phyloP scores from a whole-genome alignment of 2,329 filamentous ascomycete species.

The Monilinia polystroma region DNA sequence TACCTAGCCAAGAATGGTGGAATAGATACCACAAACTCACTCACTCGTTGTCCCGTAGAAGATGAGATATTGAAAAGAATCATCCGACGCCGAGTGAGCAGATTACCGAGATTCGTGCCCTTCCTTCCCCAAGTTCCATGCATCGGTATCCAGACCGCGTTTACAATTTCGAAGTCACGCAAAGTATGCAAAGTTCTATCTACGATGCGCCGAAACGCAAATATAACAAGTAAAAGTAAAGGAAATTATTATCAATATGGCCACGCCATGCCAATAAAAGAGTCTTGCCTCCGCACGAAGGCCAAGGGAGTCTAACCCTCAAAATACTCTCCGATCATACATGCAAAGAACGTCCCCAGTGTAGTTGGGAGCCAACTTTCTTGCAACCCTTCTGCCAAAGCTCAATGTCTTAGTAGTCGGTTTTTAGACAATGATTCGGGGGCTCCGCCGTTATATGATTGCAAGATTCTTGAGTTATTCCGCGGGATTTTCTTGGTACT shows the following conservation, averaged over 20 bases:
- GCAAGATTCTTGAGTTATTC: background rate
- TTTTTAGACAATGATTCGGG: background rate
- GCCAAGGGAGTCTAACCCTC: constrained; percentile 16
- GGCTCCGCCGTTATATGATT: background rate
- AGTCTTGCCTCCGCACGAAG: background rate
- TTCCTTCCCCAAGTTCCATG: constrained; percentile 19
- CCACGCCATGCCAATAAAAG: background rate
- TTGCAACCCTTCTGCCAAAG: background rate
- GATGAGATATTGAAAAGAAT: constrained; percentile 11
- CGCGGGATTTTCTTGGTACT: constrained; percentile 1
- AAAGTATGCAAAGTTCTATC: constrained; percentile 23
- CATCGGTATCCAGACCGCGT: constrained; percentile 20
- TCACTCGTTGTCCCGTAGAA: constrained; percentile 17
- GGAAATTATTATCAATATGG: constrained; percentile 8
- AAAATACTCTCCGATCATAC: background rate
- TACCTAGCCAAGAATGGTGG: background rate
- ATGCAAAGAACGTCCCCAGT: background rate
- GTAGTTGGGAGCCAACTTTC: constrained; percentile 1
- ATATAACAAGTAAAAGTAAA: constrained; percentile 15
- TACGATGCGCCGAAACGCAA: constrained; percentile 21
- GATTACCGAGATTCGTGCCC: constrained; percentile 19
- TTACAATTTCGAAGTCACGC: constrained; percentile 24
- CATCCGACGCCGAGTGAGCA: constrained; percentile 13
- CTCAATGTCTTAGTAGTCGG: background rate
- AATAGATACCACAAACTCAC: constrained; percentile 2